Conservation (phyloP, 805 yeast species). For the Candida cerambycidarum region DNA sequence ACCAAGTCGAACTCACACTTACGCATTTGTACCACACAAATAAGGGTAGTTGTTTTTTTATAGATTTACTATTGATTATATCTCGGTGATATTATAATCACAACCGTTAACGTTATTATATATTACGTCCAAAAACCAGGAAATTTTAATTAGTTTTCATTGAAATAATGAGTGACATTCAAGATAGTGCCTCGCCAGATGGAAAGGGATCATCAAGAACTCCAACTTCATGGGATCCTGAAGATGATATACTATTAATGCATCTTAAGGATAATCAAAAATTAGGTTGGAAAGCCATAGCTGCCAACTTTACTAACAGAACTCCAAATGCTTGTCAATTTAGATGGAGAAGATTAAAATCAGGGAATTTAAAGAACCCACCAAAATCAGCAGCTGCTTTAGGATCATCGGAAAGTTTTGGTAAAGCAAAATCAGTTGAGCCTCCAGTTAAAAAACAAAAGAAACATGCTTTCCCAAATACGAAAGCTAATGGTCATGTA, state of each 20-base stretch:
- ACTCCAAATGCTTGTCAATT: slow-evolving; percentile 51
- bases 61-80: neutral
- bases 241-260: slow-evolving; percentile 45
- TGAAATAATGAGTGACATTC: slow-evolving; percentile 5
- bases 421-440: slow-evolving; percentile 13
- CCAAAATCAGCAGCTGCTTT: slow-evolving; percentile 38
- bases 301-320: slow-evolving; percentile 42
- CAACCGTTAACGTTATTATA: neutral
- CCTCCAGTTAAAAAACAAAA: slow-evolving; percentile 14
- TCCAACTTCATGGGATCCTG: slow-evolving; percentile 50
- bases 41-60: neutral
- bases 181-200: slow-evolving; percentile 5
- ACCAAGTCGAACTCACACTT: slow-evolving; percentile 6
- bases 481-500: slow-evolving; percentile 15
- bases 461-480: slow-evolving; percentile 18
- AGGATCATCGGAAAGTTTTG: slow-evolving; percentile 9
- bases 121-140: neutral
- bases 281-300: slow-evolving; percentile 49
- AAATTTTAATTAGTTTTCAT: neutral
- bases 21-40: neutral
- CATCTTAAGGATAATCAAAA: slow-evolving; percentile 47
- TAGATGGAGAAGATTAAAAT: slow-evolving; percentile 46
- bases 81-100: neutral
- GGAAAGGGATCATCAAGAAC: slow-evolving; percentile 25
- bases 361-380: slow-evolving; percentile 44